Evolutionary conservation across 2,329 filamentous ascomycete genomes (phyloP).

Genomic region (Fusarium pseudoanthophilum): DNA sequence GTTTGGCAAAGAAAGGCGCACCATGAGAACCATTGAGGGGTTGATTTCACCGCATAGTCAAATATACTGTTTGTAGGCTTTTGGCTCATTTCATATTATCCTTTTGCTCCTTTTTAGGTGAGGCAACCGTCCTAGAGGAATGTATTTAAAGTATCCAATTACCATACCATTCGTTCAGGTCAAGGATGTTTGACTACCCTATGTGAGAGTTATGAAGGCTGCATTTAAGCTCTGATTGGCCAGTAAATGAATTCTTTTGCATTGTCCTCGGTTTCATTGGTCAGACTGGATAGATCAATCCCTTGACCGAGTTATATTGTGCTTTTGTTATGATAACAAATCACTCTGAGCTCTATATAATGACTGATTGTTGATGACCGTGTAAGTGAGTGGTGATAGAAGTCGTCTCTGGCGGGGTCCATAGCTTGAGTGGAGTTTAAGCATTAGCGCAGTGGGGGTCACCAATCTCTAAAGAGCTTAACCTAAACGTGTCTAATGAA

Average conservation of each 20-base stretch:
- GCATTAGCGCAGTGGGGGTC: constrained; percentile 11
- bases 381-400: constrained; percentile 9
- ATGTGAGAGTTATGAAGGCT: background rate
- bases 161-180: no score
- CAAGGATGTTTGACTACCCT: background rate
- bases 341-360: background rate
- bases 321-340: background rate
- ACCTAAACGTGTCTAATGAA: background rate
- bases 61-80: background rate
- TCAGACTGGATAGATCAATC: background rate
- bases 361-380: background rate
- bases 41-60: background rate
- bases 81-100: background rate
- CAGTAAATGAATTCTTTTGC: background rate
- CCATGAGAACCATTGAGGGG: background rate
- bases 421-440: background rate
- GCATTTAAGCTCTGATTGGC: background rate
- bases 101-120: background rate
- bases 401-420: constrained; percentile 2
- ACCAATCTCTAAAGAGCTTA: background rate
- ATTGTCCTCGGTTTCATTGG: no score
- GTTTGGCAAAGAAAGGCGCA: background rate
- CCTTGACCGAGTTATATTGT: background rate
- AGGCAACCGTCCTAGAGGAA: no score
- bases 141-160: background rate